Percentiles rank a stretch among this genome's conserved stretches.
These are phyloP conservation scores for Termitomyces sp. DNA, from an alignment of 768 basidiomycete species.

Conservation along the genomic window DNA sequence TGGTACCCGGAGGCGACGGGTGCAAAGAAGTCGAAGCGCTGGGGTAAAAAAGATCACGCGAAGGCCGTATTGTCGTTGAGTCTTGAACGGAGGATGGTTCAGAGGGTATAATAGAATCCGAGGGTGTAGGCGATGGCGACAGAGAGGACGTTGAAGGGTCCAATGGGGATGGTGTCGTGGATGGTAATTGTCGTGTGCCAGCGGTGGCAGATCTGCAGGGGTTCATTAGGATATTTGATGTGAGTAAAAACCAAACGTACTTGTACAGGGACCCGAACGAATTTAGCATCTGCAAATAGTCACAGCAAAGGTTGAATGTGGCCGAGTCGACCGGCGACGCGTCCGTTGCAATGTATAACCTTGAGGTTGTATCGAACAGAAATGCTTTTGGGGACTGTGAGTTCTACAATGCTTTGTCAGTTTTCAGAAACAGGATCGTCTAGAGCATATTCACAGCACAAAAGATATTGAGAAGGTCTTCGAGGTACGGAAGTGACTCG, in stretches of 20 bases:
- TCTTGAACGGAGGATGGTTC: constrained; percentile 2
- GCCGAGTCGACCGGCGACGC: constrained; percentile 86
- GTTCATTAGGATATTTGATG: not conserved
- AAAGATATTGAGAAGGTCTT: constrained; percentile 84
- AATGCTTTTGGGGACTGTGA: constrained; percentile 93
- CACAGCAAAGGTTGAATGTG: constrained; percentile 86
- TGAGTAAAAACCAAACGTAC: constrained; percentile 34
- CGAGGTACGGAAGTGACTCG: constrained; percentile 80
- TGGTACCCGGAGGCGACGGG: constrained; percentile 60
- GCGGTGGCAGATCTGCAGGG: constrained; percentile 27
- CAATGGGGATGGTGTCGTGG: constrained; percentile 23
- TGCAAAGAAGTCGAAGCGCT: constrained; percentile 63
- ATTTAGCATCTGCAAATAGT: constrained; percentile 85
- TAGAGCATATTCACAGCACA: constrained; percentile 55
- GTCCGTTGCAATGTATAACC: constrained; percentile 92
- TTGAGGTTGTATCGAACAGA: constrained; percentile 81
- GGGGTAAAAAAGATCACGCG: constrained; percentile 59
- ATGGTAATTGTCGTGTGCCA: constrained; percentile 22
- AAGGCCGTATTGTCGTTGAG: constrained; percentile 13
- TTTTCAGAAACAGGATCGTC: not conserved
- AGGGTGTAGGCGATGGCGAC: constrained; percentile 14
- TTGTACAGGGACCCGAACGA: constrained; percentile 85
- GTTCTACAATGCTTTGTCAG: constrained; percentile 47
- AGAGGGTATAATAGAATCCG: constrained; percentile 16
- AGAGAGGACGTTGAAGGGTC: constrained; percentile 21